Percentiles rank a stretch among this genome's conserved stretches.
phyloP scores from a whole-genome alignment of 2,329 filamentous ascomycete genomes.

The Malbranchea cinnamomea region DNA sequence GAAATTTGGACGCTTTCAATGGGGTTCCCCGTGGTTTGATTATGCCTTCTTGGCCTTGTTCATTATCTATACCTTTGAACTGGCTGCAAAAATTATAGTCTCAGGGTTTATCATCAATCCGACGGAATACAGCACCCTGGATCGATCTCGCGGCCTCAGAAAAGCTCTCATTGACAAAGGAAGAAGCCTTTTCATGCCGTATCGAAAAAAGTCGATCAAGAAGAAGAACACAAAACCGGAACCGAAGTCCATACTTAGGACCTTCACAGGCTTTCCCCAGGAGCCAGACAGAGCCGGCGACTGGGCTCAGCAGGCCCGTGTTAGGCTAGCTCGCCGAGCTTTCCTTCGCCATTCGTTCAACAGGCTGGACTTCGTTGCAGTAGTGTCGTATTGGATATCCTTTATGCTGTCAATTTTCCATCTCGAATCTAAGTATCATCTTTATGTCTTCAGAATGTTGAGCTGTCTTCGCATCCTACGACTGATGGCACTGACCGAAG shows the following conservation, averaged over 20 bases:
- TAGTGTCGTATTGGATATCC: conserved; percentile 89
- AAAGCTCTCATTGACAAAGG: conserved; percentile 64
- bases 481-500: conserved; percentile 79
- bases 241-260: conserved; percentile 49
- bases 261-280: conserved; percentile 60
- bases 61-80: conserved; percentile 75
- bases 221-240: conserved; percentile 29
- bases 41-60: conserved; percentile 74
- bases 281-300: conserved; percentile 43
- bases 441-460: conserved; percentile 92
- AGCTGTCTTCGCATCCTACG: conserved; percentile 87
- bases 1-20: no score
- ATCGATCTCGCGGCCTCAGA: conserved; percentile 58
- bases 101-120: conserved; percentile 89
- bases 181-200: conserved; percentile 63
- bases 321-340: conserved; percentile 74
- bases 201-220: conserved; percentile 54
- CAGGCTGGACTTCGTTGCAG: conserved; percentile 82
- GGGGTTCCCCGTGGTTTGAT: conserved; percentile 54
- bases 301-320: conserved; percentile 61
- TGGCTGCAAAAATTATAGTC: conserved; percentile 70
- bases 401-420: conserved; percentile 58
- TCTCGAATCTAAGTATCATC: conserved; percentile 52
- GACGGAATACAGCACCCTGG: conserved; percentile 78
- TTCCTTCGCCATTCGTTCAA: conserved; percentile 95